Percentiles rank a stretch among this genome's conserved stretches.
These are phyloP conservation scores for Gossypium sturtianum DNA, from an alignment of 345 rosid species.

Conservation along the genomic window DNA sequence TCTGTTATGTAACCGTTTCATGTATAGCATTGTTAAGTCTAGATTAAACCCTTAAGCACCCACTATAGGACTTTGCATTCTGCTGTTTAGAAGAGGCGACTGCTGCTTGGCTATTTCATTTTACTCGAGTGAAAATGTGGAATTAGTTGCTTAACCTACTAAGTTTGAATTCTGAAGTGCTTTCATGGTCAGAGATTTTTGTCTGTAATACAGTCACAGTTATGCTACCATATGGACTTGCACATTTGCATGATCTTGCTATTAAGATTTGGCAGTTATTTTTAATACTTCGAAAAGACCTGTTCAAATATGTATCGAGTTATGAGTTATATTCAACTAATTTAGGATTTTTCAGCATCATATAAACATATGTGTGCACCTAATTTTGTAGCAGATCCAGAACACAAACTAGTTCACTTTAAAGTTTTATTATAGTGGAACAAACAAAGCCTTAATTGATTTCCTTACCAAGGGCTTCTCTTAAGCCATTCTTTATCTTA, in stretches of 20 bases:
- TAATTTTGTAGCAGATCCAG: not conserved
- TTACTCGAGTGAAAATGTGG: not conserved
- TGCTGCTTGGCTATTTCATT: not conserved
- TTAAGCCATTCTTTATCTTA: not conserved
- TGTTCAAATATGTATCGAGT: not conserved
- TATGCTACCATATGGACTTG: not conserved
- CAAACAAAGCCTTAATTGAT: not conserved
- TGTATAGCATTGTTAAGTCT: too few species aligned
- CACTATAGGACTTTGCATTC: not conserved
- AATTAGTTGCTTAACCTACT: not conserved
- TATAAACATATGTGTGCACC: not conserved
- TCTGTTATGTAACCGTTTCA: too few species aligned
- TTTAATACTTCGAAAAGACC: not conserved
- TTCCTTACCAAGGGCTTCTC: not conserved
- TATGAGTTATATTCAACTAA: not conserved
- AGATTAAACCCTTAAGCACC: not conserved
- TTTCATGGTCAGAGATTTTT: not conserved
- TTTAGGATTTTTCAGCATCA: not conserved
- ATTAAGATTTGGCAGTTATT: not conserved
- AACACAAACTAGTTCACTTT: too few species aligned
- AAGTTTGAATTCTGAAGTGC: not conserved
- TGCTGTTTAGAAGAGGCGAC: not conserved
- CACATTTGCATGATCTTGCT: not conserved
- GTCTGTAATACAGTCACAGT: not conserved
- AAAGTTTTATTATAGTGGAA: not conserved